Evolutionary conservation across 2,329 filamentous ascomycete genomes (phyloP), one percentile per base, ranked within the genome.

Genomic region (Cercospora citrullina): DNA sequence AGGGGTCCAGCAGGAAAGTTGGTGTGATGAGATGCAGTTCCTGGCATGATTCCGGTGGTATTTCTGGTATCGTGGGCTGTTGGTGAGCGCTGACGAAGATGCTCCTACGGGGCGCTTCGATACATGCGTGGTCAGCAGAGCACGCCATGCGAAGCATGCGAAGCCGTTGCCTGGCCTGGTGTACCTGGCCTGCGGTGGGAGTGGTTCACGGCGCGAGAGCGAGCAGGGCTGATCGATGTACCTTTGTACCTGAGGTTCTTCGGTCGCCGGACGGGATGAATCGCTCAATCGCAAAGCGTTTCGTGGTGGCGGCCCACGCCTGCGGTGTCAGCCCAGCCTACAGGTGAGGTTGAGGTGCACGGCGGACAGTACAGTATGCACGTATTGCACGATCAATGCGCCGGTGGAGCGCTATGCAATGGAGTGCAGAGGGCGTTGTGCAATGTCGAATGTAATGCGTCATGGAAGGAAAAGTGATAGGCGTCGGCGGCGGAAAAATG

Each of bases 211-310:
- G 21, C 21, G 59, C 59, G 39, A 62, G 23, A 23, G 23, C 14
- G 60, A 16, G 42, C 42, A 63, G 42, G 60, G 42, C 60, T 31
- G 59, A 0, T 10, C 42, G 60, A 33, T 62, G 60, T 63, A 51
- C 26, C 42, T 62, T 23, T 62, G 60, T 55, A 63, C 26, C 16
- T 48, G 4, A 14, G 12, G 6, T 18, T 61, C 36, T 63, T 63
- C 60, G 60, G 39, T 63, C 23, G 36, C 60, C 60, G 60, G 42
- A 23, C 12, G 26, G 42, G 42, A 12, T 21, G 42, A 14, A 23
- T 48, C 31, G n/a, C 60, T 18, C 36, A 18, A 21, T 53, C 39
- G 60, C 60, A 63, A 53, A 53, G 26, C 21, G n/a, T 31, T 51
- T 51, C 31, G 39, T 26, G 21, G 31, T 28, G 36, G 45, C 28